phyloP scores from a whole-genome alignment of 2,329 filamentous ascomycete genomes.

The Zymoseptoria tritici region DNA sequence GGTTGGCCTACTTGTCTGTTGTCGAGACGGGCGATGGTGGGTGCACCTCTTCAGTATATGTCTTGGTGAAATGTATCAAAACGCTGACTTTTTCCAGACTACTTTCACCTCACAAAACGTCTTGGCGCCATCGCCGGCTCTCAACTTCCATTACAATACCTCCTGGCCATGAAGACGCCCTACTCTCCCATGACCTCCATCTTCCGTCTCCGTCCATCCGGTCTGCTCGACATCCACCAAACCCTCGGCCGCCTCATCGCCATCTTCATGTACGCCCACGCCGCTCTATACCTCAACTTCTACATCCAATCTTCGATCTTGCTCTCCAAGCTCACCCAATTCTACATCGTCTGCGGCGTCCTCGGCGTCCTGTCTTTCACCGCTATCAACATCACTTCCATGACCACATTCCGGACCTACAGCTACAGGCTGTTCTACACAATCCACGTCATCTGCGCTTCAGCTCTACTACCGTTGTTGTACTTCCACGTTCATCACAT shows the following conservation, averaged over 20 bases:
- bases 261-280: constrained; percentile 46
- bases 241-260: constrained; percentile 50
- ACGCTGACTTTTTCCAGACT: constrained; percentile 38
- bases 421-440: constrained; percentile 50
- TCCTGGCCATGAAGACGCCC: constrained; percentile 46
- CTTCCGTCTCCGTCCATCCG: constrained; percentile 48
- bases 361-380: constrained; percentile 40
- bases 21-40: constrained; percentile 49
- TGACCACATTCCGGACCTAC: constrained; percentile 39
- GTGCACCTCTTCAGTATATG: constrained; percentile 15
- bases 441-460: constrained; percentile 47
- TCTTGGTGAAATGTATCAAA: too few relatives aligned
- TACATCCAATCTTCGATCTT: constrained; percentile 47
- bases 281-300: constrained; percentile 50
- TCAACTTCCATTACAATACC: constrained; percentile 53
- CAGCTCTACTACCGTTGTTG: constrained; percentile 41
- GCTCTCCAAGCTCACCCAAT: constrained; percentile 46
- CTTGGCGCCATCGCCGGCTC: constrained; percentile 53
- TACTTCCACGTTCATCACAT: constrained; percentile 52
- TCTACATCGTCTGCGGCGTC: constrained; percentile 52
- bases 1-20: constrained; percentile 46
- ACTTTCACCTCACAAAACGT: constrained; percentile 56
- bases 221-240: constrained; percentile 51
- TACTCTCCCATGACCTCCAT: constrained; percentile 47
- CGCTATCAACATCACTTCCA: constrained; percentile 42